Percentiles rank a stretch among this genome's conserved stretches.
Conservation (phyloP, 1,284 basidiomycete species). For the Ustilago trichophora region DNA sequence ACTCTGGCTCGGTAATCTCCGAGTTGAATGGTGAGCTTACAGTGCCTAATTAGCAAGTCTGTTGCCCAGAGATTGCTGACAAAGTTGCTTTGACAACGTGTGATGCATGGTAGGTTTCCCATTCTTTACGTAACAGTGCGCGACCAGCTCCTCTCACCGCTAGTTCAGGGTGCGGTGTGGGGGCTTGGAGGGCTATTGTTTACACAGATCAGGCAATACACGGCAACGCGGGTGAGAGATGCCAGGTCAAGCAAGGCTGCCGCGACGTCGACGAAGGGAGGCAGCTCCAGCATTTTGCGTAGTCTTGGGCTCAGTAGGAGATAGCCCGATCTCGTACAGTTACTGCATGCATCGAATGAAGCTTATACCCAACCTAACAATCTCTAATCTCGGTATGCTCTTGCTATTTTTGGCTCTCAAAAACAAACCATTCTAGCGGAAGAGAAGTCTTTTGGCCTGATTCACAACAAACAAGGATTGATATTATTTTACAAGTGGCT, state of each 20-base stretch:
- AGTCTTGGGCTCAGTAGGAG: slow-evolving; percentile 21
- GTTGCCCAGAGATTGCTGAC: too few species aligned
- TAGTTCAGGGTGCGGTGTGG: slow-evolving; percentile 57
- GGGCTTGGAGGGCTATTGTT: slow-evolving; percentile 48
- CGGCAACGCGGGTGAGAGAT: slow-evolving; percentile 14
- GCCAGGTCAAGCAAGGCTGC: too few species aligned
- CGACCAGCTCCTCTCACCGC: slow-evolving; percentile 58
- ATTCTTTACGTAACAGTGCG: slow-evolving; percentile 55
- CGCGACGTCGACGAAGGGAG: neutral
- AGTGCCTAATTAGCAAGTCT: too few species aligned
- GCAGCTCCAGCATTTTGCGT: slow-evolving; percentile 8
- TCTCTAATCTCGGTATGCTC: too few species aligned
- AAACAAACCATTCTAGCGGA: too few species aligned
- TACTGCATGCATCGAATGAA: too few species aligned
- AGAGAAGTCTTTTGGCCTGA: too few species aligned
- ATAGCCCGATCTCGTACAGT: too few species aligned
- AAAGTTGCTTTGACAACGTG: neutral
- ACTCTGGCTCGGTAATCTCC: slow-evolving; percentile 56
- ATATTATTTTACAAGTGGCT: slow-evolving; percentile 24
- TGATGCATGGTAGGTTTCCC: slow-evolving; percentile 38
- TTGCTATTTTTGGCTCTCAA: too few species aligned
- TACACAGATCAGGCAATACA: slow-evolving; percentile 38
- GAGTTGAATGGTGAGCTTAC: slow-evolving; percentile 58
- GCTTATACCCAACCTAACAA: too few species aligned
- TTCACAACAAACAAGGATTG: too few species aligned